These are phyloP conservation scores for Aspergillus steynii DNA, from an alignment of 495 filamentous ascomycete genomes.

Conservation along the genomic window DNA sequence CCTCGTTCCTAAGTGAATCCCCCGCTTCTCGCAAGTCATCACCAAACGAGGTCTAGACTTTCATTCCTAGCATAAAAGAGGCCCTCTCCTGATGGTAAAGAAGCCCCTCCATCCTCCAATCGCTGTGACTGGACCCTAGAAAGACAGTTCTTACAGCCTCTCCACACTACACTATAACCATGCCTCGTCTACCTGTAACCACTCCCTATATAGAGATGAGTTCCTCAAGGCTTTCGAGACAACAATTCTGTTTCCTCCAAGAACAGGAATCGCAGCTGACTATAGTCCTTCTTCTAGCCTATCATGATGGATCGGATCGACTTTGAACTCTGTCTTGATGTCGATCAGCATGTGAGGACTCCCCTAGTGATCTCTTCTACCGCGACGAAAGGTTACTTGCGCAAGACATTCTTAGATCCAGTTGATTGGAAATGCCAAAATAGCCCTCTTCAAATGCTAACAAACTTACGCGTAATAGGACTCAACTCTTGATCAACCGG, in stretches of 20 bases:
- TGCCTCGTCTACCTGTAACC: background rate
- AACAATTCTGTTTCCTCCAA: background rate
- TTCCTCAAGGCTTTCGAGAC: background rate
- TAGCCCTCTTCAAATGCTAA: background rate
- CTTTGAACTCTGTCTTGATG: conserved; percentile 21
- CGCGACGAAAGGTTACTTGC: too few species aligned
- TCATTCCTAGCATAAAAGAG: background rate
- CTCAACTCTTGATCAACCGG: background rate
- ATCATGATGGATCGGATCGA: conserved; percentile 22
- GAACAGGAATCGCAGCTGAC: background rate
- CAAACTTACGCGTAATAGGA: background rate
- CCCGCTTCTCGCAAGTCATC: too few species aligned
- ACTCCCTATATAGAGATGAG: background rate
- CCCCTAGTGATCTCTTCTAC: too few species aligned
- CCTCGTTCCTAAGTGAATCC: background rate
- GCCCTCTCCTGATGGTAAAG: background rate
- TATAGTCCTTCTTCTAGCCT: background rate
- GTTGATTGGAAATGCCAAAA: too few species aligned
- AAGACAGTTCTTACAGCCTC: background rate
- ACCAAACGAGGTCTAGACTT: background rate
- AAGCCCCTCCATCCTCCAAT: background rate
- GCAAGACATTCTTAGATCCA: too few species aligned
- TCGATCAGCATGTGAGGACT: conserved; percentile 20
- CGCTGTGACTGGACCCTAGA: too few species aligned
- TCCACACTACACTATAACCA: background rate